Evolutionary conservation across 192 early-diverging fungal genomes (phyloP).

Genomic region (Phycomyces blakesleeanus): DNA sequence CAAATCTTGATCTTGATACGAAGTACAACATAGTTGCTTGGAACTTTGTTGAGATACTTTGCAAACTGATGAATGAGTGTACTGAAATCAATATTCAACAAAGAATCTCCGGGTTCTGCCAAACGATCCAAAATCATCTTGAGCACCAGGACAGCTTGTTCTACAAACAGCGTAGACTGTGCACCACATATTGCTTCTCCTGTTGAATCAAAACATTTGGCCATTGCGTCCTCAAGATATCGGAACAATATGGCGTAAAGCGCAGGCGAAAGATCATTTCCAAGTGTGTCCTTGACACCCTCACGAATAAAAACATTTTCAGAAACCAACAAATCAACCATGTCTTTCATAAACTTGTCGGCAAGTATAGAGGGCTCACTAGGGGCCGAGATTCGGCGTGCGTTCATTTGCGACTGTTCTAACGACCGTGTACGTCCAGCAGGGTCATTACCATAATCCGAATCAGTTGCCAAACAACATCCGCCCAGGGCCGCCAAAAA

Average conservation of each 20-base stretch:
- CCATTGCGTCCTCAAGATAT: constrained; percentile 53
- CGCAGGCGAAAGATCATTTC: constrained; percentile 60
- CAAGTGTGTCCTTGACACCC: constrained; percentile 72
- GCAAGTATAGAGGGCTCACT: constrained; percentile 45
- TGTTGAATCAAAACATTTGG: constrained; percentile 55
- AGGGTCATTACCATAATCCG: neutral
- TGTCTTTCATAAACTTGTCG: constrained; percentile 66
- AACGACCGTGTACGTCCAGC: neutral
- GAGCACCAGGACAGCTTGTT: constrained; percentile 62
- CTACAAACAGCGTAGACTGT: constrained; percentile 61
- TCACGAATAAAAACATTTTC: constrained; percentile 76
- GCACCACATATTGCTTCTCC: constrained; percentile 50
- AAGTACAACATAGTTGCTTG: constrained; percentile 40
- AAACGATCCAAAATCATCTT: constrained; percentile 67
- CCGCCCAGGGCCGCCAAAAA: constrained; percentile 78
- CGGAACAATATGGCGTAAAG: constrained; percentile 62
- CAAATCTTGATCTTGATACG: constrained; percentile 72
- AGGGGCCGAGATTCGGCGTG: neutral
- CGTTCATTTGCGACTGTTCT: neutral
- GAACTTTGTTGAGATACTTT: constrained; percentile 61
- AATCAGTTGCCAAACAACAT: constrained; percentile 39
- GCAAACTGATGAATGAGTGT: constrained; percentile 60
- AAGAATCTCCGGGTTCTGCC: constrained; percentile 44
- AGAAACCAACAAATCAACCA: constrained; percentile 68
- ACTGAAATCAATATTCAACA: constrained; percentile 64